Conservation (phyloP, 176 grass and related monocot species). For the Hordeum vulgare region MorexV3_pseudomolecules_assembly NC_058521.1:596791196-596791695, state of each 20-base stretch:
- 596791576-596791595: conserved; percentile 35
- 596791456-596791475: conserved; percentile 86
- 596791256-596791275: conserved; percentile 46
- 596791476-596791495: conserved; percentile 56
- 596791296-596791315: neutral
- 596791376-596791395: conserved; percentile 76
- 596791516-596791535: conserved; percentile 87
- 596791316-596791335: neutral
- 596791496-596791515: conserved; percentile 71
- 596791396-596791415: conserved; percentile 63
- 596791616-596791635: conserved; percentile 87
- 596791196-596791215: conserved; percentile 58
- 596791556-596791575: conserved; percentile 79
- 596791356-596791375: conserved; percentile 93
- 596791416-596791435: conserved; percentile 37
- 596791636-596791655: conserved; percentile 72
- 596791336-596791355: conserved; percentile 36
- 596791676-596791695: conserved; percentile 56
- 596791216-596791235: conserved; percentile 77
- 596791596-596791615: conserved; percentile 86
- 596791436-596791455: conserved; percentile 58
- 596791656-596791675: conserved; percentile 59
- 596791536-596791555: conserved; percentile 74
- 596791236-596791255: conserved; percentile 64
- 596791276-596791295: neutral